These are phyloP conservation scores for Plasmodium cynomolgi DNA, from an alignment of 169 alveolate species.

Conservation along the genomic window DNA sequence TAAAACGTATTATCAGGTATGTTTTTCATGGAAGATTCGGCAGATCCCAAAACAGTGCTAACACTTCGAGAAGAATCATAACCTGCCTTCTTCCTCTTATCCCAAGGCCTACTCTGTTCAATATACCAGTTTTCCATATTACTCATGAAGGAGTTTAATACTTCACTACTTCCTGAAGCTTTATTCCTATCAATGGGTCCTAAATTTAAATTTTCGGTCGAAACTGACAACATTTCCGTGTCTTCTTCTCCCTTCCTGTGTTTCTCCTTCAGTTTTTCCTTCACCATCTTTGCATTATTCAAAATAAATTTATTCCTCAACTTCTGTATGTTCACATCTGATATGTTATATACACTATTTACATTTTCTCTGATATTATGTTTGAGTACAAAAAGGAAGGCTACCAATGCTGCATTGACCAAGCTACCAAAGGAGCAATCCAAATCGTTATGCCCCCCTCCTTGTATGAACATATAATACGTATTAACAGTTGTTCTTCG, in stretches of 20 bases:
- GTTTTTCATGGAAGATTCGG: not conserved
- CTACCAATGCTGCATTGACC: slow-evolving; percentile 70
- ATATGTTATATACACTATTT: slow-evolving; percentile 29
- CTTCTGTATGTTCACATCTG: slow-evolving; percentile 5
- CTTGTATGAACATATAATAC: slow-evolving; percentile 80
- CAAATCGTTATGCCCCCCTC: slow-evolving; percentile 82
- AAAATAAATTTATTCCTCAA: slow-evolving; percentile 15
- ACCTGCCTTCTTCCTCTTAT: not conserved
- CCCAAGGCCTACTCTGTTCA: not conserved
- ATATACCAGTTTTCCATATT: not conserved
- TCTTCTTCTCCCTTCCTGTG: not conserved
- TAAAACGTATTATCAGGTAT: slow-evolving; percentile 27
- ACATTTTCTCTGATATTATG: slow-evolving; percentile 42
- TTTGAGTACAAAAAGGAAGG: slow-evolving; percentile 27
- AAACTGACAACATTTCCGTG: not conserved
- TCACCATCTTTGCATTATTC: slow-evolving; percentile 4
- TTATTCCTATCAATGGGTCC: not conserved
- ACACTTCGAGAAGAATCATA: slow-evolving; percentile 12
- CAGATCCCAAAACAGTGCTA: slow-evolving; percentile 30
- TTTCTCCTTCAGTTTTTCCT: slow-evolving; percentile 13
- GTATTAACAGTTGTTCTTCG: slow-evolving; percentile 76
- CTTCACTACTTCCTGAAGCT: not conserved
- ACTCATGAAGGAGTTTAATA: not conserved
- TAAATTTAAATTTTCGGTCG: not conserved
- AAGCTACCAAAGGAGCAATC: slow-evolving; percentile 74